Evolutionary conservation across 805 yeast genomes (phyloP).

Genomic region (Cyberlindnera samutprakarnensis): DNA sequence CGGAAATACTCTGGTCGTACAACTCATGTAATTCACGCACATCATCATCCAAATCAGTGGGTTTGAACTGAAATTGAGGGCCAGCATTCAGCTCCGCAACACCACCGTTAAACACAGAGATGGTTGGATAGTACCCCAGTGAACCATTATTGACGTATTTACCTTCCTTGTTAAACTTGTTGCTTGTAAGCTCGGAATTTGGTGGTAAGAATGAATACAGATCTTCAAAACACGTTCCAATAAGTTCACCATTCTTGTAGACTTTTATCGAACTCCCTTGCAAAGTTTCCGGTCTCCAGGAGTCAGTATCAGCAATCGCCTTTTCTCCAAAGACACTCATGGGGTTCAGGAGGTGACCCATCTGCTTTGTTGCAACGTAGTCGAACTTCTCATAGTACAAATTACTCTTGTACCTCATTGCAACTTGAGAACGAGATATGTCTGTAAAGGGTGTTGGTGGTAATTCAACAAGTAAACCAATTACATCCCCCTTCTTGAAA

Average conservation of each 20-base stretch:
- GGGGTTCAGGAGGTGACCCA: constrained; percentile 71
- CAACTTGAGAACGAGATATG: constrained; percentile 74
- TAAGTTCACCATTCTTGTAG: constrained; percentile 66
- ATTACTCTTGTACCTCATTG: constrained; percentile 72
- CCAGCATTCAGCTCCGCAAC: constrained; percentile 64
- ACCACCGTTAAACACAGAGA: constrained; percentile 78
- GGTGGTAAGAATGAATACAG: constrained; percentile 78
- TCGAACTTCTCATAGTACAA: constrained; percentile 83
- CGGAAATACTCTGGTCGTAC: constrained; percentile 64
- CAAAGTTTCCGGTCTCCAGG: constrained; percentile 41
- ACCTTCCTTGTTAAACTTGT: constrained; percentile 26
- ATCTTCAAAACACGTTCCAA: constrained; percentile 60
- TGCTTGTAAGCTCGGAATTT: constrained; percentile 41
- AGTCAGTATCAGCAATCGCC: constrained; percentile 45
- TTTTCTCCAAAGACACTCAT: constrained; percentile 64
- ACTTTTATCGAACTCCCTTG: constrained; percentile 55
- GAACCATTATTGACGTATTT: constrained; percentile 67
- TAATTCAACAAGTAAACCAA: constrained; percentile 69
- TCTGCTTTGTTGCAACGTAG: constrained; percentile 56
- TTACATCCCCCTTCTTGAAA: constrained; percentile 67
- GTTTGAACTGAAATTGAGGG: constrained; percentile 46
- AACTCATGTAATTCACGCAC: constrained; percentile 50
- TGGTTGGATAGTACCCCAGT: constrained; percentile 87
- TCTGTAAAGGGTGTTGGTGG: constrained; percentile 47
- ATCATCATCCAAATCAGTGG: constrained; percentile 25